Conservation (phyloP, 805 yeast genomes). For the Cyberlindnera amylophila region DNA sequence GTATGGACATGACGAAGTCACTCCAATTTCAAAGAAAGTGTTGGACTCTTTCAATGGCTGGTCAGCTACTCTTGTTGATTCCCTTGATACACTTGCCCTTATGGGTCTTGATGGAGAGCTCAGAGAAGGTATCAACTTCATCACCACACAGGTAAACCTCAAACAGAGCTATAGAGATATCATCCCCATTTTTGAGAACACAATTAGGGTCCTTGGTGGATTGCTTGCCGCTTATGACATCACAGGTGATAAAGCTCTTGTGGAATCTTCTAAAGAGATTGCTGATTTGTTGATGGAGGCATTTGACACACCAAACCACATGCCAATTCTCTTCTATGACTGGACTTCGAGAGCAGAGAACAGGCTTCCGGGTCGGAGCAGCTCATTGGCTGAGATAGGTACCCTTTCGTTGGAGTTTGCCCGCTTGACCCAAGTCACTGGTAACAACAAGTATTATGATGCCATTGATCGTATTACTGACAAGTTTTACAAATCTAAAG, state of each 20-base stretch:
- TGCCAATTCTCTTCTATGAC: conserved; percentile 45
- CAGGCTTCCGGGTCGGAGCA: conserved; percentile 34
- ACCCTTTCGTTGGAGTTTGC: conserved; percentile 51
- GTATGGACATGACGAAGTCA: conserved; percentile 44
- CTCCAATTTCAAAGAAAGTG: conserved; percentile 34
- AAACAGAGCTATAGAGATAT: conserved; percentile 34
- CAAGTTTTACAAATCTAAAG: conserved; percentile 32
- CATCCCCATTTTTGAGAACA: conserved; percentile 48
- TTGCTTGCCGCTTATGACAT: conserved; percentile 49
- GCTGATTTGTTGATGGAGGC: conserved; percentile 49
- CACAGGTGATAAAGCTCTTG: conserved; percentile 32
- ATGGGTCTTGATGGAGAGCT: conserved; percentile 41
- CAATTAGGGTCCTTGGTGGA: conserved; percentile 51
- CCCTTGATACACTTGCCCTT: conserved; percentile 48
- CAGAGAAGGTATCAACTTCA: conserved; percentile 33
- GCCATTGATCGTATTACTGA: conserved; percentile 44
- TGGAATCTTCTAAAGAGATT: conserved; percentile 40
- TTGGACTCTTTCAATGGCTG: conserved; percentile 44
- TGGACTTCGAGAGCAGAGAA: conserved; percentile 37
- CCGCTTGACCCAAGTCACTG: conserved; percentile 47
- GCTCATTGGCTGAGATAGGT: conserved; percentile 44
- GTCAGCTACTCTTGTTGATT: conserved; percentile 48
- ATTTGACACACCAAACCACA: conserved; percentile 55
- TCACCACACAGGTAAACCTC: conserved; percentile 36
- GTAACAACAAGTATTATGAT: conserved; percentile 44